A percentile compares a stretch with the other conserved stretches of the same genome.
phyloP scores from a whole-genome alignment of 1,284 basidiomycete species.

The Sanguinoderma infundibulare region DNA sequence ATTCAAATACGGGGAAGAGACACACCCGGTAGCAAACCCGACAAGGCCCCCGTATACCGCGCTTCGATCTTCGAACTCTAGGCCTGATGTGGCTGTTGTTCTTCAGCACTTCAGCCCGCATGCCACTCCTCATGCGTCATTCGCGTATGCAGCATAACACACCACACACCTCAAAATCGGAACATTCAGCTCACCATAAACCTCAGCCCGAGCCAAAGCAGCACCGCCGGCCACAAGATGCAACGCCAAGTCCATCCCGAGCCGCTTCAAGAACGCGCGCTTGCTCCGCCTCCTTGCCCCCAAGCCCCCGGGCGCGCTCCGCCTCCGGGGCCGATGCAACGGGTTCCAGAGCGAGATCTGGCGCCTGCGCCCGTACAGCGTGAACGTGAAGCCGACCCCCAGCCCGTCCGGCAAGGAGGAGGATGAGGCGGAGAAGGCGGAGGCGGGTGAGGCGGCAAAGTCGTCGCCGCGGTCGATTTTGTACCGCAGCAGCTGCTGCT shows the following conservation, averaged over 20 bases:
- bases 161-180: no score
- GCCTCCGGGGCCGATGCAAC: not conserved
- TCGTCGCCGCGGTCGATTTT: constrained; percentile 10
- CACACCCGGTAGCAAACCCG: no score
- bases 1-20: no score
- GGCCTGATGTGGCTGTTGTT: no score
- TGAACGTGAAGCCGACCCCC: constrained; percentile 18
- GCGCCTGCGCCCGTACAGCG: constrained; percentile 14
- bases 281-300: constrained; percentile 3
- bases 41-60: no score
- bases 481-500: constrained; percentile 15
- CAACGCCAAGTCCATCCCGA: constrained; percentile 18
- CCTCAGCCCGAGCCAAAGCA: constrained; percentile 25
- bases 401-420: constrained; percentile 2
- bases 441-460: no score
- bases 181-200: no score
- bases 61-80: no score
- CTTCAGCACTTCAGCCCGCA: no score
- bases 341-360: constrained; percentile 13
- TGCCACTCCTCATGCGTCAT: no score
- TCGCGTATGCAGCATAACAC: no score
- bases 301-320: not conserved
- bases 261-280: constrained; percentile 9
- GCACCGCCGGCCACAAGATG: constrained; percentile 22
- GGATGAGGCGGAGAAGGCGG: no score